These are phyloP conservation scores for Wickerhamomyces hampshirensis DNA, from an alignment of 805 yeast genomes.

Conservation along the genomic window DNA sequence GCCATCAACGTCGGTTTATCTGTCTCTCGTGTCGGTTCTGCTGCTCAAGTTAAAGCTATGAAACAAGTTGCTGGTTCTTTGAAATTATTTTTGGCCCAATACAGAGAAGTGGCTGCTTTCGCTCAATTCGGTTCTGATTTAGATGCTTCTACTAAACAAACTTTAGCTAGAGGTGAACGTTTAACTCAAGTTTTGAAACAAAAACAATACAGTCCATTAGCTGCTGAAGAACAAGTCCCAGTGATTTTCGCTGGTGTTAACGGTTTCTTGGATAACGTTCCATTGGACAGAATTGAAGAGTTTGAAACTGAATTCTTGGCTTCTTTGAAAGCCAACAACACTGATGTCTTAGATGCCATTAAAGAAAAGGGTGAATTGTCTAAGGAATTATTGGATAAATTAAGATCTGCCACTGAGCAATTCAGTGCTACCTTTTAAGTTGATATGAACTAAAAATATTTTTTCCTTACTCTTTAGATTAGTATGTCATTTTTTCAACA, in stretches of 20 bases:
- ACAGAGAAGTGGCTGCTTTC: conserved; percentile 99
- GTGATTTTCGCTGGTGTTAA: conserved; percentile 99
- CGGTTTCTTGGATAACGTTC: conserved; percentile 92
- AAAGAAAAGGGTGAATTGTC: conserved; percentile 40
- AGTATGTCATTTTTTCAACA: conserved; percentile 8
- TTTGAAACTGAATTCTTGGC: conserved; percentile 92
- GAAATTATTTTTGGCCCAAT: conserved; percentile 99
- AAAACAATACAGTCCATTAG: conserved; percentile 93
- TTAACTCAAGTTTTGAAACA: conserved; percentile 98
- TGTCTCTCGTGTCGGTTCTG: conserved; percentile 99
- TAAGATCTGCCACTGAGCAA: conserved; percentile 88
- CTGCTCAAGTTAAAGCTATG: conserved; percentile 99
- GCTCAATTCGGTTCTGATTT: conserved; percentile 99
- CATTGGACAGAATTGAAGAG: conserved; percentile 80
- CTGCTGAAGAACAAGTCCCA: conserved; percentile 99
- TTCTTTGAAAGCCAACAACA: conserved; percentile 83
- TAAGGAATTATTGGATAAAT: conserved; percentile 77
- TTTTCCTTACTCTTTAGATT: conserved; percentile 1
- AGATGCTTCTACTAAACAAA: conserved; percentile 99
- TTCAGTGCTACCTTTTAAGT: conserved; percentile 84
- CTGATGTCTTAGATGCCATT: conserved; percentile 1
- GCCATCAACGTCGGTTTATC: conserved; percentile 99
- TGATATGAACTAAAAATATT: conserved; percentile 1
- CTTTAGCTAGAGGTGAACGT: conserved; percentile 99
- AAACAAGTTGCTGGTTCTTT: conserved; percentile 99